Evolutionary conservation across 2,329 filamentous ascomycete genomes (phyloP).

Genomic region (Pseudogymnoascus sp.): DNA sequence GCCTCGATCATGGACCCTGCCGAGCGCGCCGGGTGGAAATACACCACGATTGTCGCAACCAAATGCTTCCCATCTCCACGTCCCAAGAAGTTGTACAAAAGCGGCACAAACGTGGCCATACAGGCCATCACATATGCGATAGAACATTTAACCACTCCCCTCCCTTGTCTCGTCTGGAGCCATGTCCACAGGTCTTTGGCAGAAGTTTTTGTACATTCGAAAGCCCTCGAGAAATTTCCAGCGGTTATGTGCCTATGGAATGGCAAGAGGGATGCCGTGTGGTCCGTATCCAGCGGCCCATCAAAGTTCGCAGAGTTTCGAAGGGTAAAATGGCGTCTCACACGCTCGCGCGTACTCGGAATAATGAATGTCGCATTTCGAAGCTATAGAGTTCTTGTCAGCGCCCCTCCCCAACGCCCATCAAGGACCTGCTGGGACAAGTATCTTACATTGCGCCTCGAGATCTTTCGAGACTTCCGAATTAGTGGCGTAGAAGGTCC

Average conservation of each 20-base stretch:
- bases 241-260: constrained; percentile 18
- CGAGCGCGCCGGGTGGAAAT: constrained; percentile 84
- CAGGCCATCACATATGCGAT: constrained; percentile 82
- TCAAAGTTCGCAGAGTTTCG: constrained; percentile 41
- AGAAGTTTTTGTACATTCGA: constrained; percentile 29
- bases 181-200: constrained; percentile 45
- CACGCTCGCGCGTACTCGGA: constrained; percentile 75
- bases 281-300: constrained; percentile 12
- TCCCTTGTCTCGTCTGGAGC: constrained; percentile 62
- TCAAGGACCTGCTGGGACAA: constrained; percentile 14
- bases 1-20: constrained; percentile 87
- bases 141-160: constrained; percentile 81
- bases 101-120: constrained; percentile 72
- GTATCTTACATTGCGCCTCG: constrained; percentile 22
- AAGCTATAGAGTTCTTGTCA: constrained; percentile 39
- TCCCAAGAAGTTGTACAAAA: constrained; percentile 65
- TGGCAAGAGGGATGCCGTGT: constrained; percentile 13
- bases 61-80: constrained; percentile 87
- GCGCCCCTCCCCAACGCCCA: constrained; percentile 33
- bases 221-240: constrained; percentile 29
- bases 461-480: constrained; percentile 17
- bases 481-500: constrained; percentile 20
- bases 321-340: constrained; percentile 71
- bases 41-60: constrained; percentile 87
- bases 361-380: constrained; percentile 82